These are phyloP conservation scores for Cladorrhinum sp. DNA, from an alignment of 2,329 filamentous ascomycete genomes.

Conservation along the genomic window DNA sequence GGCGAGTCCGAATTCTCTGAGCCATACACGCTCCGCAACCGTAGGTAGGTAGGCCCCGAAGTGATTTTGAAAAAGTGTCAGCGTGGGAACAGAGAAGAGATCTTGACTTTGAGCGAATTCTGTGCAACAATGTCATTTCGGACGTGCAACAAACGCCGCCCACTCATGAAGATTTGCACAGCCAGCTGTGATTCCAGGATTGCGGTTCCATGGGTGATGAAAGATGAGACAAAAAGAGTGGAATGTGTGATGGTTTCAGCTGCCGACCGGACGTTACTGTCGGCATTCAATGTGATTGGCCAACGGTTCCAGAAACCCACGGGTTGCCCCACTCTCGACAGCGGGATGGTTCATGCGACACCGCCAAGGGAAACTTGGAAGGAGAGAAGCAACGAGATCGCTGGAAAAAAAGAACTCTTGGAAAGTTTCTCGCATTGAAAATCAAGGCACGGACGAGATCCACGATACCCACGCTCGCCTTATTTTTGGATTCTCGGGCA, in stretches of 20 bases:
- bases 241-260: constrained; percentile 23
- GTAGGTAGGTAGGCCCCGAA: not conserved
- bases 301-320: not conserved
- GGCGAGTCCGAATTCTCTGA: not conserved
- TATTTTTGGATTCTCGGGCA: not conserved
- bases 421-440: not conserved
- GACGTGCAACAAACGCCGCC: not conserved
- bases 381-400: not conserved
- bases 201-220: constrained; percentile 1
- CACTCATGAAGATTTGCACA: not conserved
- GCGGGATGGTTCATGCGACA: not conserved
- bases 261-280: constrained; percentile 4
- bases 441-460: not conserved
- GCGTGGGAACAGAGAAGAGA: too few relatives aligned
- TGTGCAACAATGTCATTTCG: constrained; percentile 6
- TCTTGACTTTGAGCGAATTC: not conserved
- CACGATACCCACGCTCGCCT: not conserved
- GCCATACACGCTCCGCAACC: not conserved
- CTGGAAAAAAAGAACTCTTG: not conserved
- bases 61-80: too few relatives aligned
- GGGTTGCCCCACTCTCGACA: not conserved
- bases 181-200: constrained; percentile 1
- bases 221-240: constrained; percentile 12
- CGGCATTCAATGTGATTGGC: constrained; percentile 21
- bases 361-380: not conserved